Evolutionary conservation across 345 rosid genomes (phyloP).

Genomic region (Atalantia buxifolia): DNA sequence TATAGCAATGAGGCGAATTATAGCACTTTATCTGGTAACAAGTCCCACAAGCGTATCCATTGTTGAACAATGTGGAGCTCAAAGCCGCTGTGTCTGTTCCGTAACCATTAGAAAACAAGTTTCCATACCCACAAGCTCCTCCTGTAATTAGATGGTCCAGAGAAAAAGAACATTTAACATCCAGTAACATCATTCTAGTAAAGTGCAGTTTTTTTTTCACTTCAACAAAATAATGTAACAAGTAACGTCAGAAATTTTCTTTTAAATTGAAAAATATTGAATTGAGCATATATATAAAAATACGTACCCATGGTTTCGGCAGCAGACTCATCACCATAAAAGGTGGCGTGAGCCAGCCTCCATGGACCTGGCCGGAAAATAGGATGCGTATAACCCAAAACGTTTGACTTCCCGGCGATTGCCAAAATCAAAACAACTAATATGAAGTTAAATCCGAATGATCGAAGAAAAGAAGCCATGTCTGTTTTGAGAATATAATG

Average conservation of each 20-base stretch:
- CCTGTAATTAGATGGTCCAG: conserved; percentile 27
- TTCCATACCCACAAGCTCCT: conserved; percentile 90
- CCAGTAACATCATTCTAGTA: background rate
- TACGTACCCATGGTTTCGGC: conserved; percentile 61
- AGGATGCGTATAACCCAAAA: conserved; percentile 8
- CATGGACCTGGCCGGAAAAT: conserved; percentile 49
- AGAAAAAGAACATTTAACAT: background rate
- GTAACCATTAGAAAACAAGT: conserved; percentile 58
- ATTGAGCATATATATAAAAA: too few species aligned
- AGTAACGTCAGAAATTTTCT: too few species aligned
- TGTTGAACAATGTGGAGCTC: conserved; percentile 64
- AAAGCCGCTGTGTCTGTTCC: conserved; percentile 68
- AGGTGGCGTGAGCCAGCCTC: conserved; percentile 64
- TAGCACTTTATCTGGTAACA: conserved; percentile 69
- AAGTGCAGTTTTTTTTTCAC: too few species aligned
- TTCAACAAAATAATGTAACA: too few species aligned
- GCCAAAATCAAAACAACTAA: conserved; percentile 20
- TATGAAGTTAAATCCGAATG: conserved; percentile 41
- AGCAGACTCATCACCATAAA: conserved; percentile 65
- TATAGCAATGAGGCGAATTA: conserved; percentile 48
- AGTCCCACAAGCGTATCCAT: conserved; percentile 77
- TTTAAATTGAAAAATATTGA: too few species aligned
- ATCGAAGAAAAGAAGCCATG: conserved; percentile 26
- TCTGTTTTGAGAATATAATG: background rate
- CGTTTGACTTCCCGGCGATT: conserved; percentile 16